Conservation (phyloP, 2,329 filamentous ascomycete genomes). For the Ophiognomonia clavigignenti-juglandacearum region DNA sequence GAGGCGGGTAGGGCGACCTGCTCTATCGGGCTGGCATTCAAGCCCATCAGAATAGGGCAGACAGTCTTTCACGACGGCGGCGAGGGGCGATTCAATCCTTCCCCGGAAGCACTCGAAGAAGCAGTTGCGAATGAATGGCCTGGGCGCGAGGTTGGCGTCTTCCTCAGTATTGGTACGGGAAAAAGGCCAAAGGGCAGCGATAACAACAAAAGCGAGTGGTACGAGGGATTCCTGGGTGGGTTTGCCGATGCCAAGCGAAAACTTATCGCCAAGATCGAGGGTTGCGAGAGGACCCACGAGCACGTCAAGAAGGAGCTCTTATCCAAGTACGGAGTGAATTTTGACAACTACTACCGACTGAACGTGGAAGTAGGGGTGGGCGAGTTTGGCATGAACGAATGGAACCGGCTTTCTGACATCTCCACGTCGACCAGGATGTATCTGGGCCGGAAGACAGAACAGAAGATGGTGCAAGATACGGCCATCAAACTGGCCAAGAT, state of each 20-base stretch:
- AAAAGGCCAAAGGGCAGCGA: conserved; percentile 65
- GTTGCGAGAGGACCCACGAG: conserved; percentile 86
- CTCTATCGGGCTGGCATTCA: conserved; percentile 89
- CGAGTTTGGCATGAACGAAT: conserved; percentile 98
- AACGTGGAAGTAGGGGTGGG: conserved; percentile 96
- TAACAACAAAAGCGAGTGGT: conserved; percentile 76
- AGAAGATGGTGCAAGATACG: conserved; percentile 70
- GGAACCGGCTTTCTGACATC: conserved; percentile 90
- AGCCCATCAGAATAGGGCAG: conserved; percentile 90
- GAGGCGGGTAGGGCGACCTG: conserved; percentile 93
- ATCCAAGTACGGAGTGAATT: conserved; percentile 67
- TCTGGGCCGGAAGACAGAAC: conserved; percentile 66
- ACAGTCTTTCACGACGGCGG: conserved; percentile 94
- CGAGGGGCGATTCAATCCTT: conserved; percentile 84
- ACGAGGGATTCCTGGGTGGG: conserved; percentile 87
- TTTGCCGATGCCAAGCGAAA: conserved; percentile 85
- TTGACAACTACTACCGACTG: conserved; percentile 90
- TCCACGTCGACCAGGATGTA: conserved; percentile 88
- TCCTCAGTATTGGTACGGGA: conserved; percentile 91
- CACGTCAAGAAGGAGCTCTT: conserved; percentile 79
- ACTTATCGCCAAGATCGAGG: conserved; percentile 89
- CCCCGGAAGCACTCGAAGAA: conserved; percentile 81
- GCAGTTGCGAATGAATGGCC: conserved; percentile 93
- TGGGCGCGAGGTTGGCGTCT: conserved; percentile 84
- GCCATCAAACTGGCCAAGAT: conserved; percentile 81